These are phyloP conservation scores for Debaryomyces singareniensis DNA, from an alignment of 1,139 yeast species.

Conservation along the genomic window DNA sequence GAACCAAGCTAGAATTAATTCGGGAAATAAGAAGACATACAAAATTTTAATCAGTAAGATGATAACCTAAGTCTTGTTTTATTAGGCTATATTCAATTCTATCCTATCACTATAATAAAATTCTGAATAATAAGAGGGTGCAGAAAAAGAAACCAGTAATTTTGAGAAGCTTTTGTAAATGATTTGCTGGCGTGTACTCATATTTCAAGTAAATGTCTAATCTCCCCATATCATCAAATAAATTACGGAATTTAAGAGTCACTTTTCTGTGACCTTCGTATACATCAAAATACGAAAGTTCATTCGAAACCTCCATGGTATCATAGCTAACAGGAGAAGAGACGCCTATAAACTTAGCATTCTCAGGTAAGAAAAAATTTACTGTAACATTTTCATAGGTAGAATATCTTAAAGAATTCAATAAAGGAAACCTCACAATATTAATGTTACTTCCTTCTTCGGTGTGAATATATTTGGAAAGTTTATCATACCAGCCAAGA, in stretches of 20 bases:
- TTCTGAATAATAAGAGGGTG: no score
- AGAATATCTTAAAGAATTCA: slow-evolving; percentile 66
- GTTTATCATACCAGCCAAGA: slow-evolving; percentile 75
- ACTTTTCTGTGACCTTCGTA: slow-evolving; percentile 74
- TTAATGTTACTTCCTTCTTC: slow-evolving; percentile 43
- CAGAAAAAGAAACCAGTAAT: slow-evolving; percentile 63
- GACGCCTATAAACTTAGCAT: slow-evolving; percentile 59
- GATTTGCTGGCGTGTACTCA: slow-evolving; percentile 46
- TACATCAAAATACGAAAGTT: slow-evolving; percentile 70
- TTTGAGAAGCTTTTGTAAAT: slow-evolving; percentile 59
- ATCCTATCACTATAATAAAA: no score
- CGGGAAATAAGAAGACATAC: no score
- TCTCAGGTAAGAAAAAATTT: slow-evolving; percentile 80
- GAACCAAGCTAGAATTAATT: no score
- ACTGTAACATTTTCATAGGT: slow-evolving; percentile 60
- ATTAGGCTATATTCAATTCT: no score
- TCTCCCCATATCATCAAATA: slow-evolving; percentile 64
- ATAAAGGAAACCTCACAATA: slow-evolving; percentile 60
- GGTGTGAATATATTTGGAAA: slow-evolving; percentile 47
- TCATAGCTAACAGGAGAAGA: slow-evolving; percentile 49
- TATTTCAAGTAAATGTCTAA: slow-evolving; percentile 59
- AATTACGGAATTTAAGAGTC: slow-evolving; percentile 52
- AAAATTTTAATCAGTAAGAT: no score
- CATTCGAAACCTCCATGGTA: slow-evolving; percentile 30
- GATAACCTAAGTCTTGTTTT: no score